A percentile compares a stretch with the other conserved stretches of the same genome.
Evolutionary conservation across 176 grass and related monocot species (phyloP).

Genomic region (Oryza longistaminata): DNA sequence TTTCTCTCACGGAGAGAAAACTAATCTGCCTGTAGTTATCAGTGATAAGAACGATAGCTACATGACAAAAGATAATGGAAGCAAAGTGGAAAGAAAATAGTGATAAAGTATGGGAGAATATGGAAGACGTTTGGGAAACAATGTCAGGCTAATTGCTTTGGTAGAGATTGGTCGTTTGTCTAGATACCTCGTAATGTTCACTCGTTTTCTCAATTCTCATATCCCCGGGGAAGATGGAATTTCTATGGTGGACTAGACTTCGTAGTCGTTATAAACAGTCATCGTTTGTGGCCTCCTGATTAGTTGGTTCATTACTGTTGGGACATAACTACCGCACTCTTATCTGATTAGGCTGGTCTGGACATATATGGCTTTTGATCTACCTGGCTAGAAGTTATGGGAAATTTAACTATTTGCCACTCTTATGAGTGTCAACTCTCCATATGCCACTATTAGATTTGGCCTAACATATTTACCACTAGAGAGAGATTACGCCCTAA

Average conservation of each 20-base stretch:
- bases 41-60: constrained; percentile 7
- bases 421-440: no score
- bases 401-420: no score
- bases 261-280: neutral
- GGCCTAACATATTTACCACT: no score
- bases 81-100: neutral
- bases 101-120: neutral
- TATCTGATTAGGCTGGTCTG: neutral
- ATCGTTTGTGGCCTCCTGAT: neutral
- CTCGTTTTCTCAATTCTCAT: constrained; percentile 28
- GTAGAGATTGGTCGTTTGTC: constrained; percentile 6
- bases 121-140: constrained; percentile 11
- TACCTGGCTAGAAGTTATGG: neutral
- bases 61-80: constrained; percentile 26
- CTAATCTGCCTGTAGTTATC: neutral
- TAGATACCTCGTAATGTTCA: constrained; percentile 16
- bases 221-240: neutral
- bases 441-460: no score
- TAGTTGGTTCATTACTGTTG: neutral
- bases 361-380: neutral
- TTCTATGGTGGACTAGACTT: constrained; percentile 20
- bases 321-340: neutral
- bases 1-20: constrained; percentile 1
- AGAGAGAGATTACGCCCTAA: no score
- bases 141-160: constrained; percentile 17